Evolutionary conservation across 2,329 filamentous ascomycete genomes (phyloP).

Genomic region (Aspergillus fischeri): DNA sequence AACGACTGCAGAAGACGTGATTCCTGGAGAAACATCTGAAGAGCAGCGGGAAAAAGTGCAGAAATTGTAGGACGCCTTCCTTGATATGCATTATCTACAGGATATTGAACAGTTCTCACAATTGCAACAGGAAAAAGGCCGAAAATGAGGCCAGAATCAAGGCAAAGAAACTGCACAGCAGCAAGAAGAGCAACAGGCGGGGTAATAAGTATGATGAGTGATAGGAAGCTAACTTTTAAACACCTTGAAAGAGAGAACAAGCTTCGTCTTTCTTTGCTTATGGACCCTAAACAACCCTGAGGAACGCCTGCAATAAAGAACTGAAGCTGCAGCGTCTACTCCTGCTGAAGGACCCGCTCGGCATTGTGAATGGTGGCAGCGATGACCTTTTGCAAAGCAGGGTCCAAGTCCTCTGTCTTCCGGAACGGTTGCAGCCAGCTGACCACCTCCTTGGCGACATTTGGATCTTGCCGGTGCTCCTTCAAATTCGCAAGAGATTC

Average conservation of each 20-base stretch:
- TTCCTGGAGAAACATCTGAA: constrained; percentile 59
- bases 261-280: constrained; percentile 1
- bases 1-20: constrained; percentile 45
- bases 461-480: constrained; percentile 40
- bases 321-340: constrained; percentile 12
- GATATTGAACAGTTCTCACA: constrained; percentile 8
- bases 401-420: constrained; percentile 47
- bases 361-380: constrained; percentile 34
- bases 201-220: constrained; percentile 37
- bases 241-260: constrained; percentile 4
- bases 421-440: constrained; percentile 47
- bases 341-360: constrained; percentile 25
- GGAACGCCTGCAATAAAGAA: constrained; percentile 22
- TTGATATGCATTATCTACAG: not conserved
- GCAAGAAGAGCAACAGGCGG: constrained; percentile 56
- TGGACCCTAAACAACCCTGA: constrained; percentile 7
- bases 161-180: constrained; percentile 58
- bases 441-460: constrained; percentile 46
- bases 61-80: constrained; percentile 42
- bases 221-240: constrained; percentile 20
- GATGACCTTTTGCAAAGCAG: constrained; percentile 52
- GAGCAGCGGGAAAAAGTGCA: constrained; percentile 54
- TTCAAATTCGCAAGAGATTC: constrained; percentile 62
- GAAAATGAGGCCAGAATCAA: constrained; percentile 56
- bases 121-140: constrained; percentile 47